These are phyloP conservation scores for Zelopaecilomyces penicillatus DNA, from an alignment of 2,329 filamentous ascomycete species.

Conservation along the genomic window DNA sequence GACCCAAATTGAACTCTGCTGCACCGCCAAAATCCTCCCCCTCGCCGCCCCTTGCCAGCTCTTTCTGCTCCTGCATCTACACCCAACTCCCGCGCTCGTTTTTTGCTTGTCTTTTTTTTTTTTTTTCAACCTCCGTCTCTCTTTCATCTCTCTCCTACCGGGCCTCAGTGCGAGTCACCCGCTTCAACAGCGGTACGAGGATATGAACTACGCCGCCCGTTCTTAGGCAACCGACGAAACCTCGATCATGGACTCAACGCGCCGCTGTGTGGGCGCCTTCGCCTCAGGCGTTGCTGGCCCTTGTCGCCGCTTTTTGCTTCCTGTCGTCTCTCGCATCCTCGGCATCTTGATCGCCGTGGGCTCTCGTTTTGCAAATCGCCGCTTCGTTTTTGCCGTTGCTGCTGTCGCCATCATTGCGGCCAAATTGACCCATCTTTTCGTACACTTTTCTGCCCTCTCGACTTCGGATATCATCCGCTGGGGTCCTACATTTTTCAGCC, in stretches of 20 bases:
- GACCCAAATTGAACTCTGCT: not conserved
- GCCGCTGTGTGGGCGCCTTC: not conserved
- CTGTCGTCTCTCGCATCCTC: constrained; percentile 4
- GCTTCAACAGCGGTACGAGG: constrained; percentile 11
- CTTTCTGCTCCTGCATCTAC: not conserved
- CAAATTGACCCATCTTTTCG: constrained; percentile 25
- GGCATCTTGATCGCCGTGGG: constrained; percentile 8
- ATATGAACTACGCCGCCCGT: constrained; percentile 6
- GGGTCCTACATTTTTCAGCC: constrained; percentile 26
- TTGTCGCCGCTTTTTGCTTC: not conserved
- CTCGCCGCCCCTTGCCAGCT: constrained; percentile 1
- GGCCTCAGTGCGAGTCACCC: not conserved
- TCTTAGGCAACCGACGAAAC: too few relatives aligned
- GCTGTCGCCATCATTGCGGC: constrained; percentile 21
- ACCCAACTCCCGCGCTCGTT: not conserved
- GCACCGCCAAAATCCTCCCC: not conserved
- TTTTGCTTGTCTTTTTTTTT: not conserved
- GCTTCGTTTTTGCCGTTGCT: constrained; percentile 24
- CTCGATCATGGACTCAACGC: constrained; percentile 1
- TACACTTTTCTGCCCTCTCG: constrained; percentile 22
- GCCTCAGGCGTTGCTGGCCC: not conserved
- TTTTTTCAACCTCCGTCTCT: not conserved
- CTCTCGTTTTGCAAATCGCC: constrained; percentile 19
- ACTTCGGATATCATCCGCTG: constrained; percentile 21
- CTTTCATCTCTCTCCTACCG: not conserved